Evolutionary conservation across 2,329 filamentous ascomycete species (phyloP).

Genomic region (Eurotiales sp.): DNA sequence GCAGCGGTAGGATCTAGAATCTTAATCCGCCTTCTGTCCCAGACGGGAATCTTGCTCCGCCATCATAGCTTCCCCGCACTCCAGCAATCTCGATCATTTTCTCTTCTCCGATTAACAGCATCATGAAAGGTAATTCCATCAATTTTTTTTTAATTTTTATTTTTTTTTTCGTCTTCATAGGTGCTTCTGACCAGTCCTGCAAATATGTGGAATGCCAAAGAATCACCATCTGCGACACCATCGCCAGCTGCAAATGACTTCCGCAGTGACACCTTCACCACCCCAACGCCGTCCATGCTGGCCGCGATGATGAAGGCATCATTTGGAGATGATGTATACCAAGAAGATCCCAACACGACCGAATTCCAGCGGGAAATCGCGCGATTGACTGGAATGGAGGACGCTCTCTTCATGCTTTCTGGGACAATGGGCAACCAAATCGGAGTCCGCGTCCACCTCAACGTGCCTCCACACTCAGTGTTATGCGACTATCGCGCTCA

Average conservation of each 20-base stretch:
- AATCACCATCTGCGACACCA: background rate
- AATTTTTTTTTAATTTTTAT: too few species aligned
- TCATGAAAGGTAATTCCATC: background rate
- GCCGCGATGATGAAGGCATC: constrained; percentile 8
- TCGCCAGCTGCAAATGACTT: constrained; percentile 11
- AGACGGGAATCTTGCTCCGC: constrained; percentile 6
- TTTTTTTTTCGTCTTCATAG: too few species aligned
- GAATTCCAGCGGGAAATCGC: constrained; percentile 12
- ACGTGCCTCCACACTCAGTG: constrained; percentile 8
- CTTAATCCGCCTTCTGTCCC: background rate
- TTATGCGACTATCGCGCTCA: constrained; percentile 10
- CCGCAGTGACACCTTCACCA: constrained; percentile 14
- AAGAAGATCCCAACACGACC: constrained; percentile 9
- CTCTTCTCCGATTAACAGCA: background rate
- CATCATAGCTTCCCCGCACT: background rate
- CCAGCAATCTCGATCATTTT: background rate
- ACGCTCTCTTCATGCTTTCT: constrained; percentile 8
- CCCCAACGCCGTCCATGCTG: constrained; percentile 14
- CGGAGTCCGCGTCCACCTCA: constrained; percentile 8
- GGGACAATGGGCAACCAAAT: constrained; percentile 12
- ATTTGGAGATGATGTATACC: constrained; percentile 12
- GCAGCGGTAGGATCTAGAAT: background rate
- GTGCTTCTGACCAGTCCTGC: too few species aligned
- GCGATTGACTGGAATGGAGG: constrained; percentile 9
- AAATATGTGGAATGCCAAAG: constrained; percentile 1